Conservation (phyloP, 2,329 filamentous ascomycete genomes). For the Zalaria sp. region DNA sequence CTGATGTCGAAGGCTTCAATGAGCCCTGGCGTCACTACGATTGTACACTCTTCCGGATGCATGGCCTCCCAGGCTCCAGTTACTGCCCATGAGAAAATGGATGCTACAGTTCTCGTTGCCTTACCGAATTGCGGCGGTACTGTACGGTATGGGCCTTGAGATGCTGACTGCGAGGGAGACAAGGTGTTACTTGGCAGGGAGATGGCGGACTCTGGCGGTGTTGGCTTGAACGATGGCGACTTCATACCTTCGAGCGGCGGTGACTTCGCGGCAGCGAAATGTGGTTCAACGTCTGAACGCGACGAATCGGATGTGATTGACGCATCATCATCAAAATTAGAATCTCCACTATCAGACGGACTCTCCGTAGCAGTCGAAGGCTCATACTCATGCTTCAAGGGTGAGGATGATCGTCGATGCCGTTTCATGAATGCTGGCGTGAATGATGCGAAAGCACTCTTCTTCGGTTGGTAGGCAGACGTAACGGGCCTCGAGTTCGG, state of each 20-base stretch:
- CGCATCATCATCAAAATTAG: constrained; percentile 26
- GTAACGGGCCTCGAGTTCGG: background rate
- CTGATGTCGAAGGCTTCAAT: constrained; percentile 49
- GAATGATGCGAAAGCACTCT: constrained; percentile 16
- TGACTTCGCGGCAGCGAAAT: background rate
- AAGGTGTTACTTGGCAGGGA: constrained; percentile 38
- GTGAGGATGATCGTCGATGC: constrained; percentile 70
- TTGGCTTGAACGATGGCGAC: constrained; percentile 21
- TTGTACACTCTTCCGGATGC: constrained; percentile 47
- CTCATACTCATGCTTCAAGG: constrained; percentile 91
- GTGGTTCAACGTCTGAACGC: constrained; percentile 41
- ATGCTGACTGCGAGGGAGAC: constrained; percentile 68
- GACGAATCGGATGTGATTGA: constrained; percentile 36
- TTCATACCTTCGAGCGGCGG: constrained; percentile 5
- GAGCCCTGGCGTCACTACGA: constrained; percentile 48
- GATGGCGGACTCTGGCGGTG: constrained; percentile 12
- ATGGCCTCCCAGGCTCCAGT: constrained; percentile 47
- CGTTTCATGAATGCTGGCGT: constrained; percentile 23
- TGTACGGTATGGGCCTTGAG: constrained; percentile 53
- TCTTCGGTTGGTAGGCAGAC: constrained; percentile 5
- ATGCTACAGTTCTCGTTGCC: constrained; percentile 42
- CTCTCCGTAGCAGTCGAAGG: constrained; percentile 62
- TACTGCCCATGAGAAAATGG: constrained; percentile 50
- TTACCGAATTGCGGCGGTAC: constrained; percentile 31
- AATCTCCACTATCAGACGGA: constrained; percentile 42